These are phyloP conservation scores for Alternaria postmessia DNA, from an alignment of 2,329 filamentous ascomycete species.

Conservation along the genomic window DNA sequence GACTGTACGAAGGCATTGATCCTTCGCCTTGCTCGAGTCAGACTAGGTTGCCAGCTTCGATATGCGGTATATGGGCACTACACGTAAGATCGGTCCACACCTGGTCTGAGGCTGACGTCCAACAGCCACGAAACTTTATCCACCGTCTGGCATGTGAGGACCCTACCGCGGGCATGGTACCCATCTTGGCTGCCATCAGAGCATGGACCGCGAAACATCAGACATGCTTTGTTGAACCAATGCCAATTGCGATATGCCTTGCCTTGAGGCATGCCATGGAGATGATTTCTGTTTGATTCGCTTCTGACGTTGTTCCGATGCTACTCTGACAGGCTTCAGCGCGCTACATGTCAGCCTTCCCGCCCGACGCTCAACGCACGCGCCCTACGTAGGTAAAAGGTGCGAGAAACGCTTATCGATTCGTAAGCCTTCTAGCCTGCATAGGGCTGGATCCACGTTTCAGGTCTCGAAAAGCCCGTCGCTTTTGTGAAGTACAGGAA, in stretches of 20 bases:
- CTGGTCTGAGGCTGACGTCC: slow-evolving; percentile 42
- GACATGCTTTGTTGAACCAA: neutral
- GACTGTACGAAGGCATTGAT: slow-evolving; percentile 23
- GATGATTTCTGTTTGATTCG: slow-evolving; percentile 1
- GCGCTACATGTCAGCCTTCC: slow-evolving; percentile 27
- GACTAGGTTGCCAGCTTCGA: slow-evolving; percentile 29
- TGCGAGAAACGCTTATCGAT: slow-evolving; percentile 38
- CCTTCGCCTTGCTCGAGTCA: slow-evolving; percentile 23
- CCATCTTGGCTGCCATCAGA: slow-evolving; percentile 7
- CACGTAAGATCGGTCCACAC: slow-evolving; percentile 43
- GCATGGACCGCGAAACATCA: slow-evolving; percentile 5
- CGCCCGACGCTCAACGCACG: slow-evolving; percentile 16
- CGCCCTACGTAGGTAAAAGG: slow-evolving; percentile 10
- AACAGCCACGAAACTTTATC: slow-evolving; percentile 32
- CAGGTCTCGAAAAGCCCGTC: slow-evolving; percentile 22
- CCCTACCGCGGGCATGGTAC: slow-evolving; percentile 12
- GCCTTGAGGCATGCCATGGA: slow-evolving; percentile 1
- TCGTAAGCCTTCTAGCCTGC: slow-evolving; percentile 41
- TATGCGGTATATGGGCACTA: slow-evolving; percentile 36
- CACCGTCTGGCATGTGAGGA: slow-evolving; percentile 6
- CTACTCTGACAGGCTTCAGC: slow-evolving; percentile 21
- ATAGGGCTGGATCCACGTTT: slow-evolving; percentile 36
- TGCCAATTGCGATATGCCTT: neutral
- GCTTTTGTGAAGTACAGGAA: slow-evolving; percentile 9
- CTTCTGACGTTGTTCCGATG: slow-evolving; percentile 11